Evolutionary conservation across 768 basidiomycete genomes (phyloP), one percentile per base, ranked within the genome.

Genomic region (Boletus sp.): DNA sequence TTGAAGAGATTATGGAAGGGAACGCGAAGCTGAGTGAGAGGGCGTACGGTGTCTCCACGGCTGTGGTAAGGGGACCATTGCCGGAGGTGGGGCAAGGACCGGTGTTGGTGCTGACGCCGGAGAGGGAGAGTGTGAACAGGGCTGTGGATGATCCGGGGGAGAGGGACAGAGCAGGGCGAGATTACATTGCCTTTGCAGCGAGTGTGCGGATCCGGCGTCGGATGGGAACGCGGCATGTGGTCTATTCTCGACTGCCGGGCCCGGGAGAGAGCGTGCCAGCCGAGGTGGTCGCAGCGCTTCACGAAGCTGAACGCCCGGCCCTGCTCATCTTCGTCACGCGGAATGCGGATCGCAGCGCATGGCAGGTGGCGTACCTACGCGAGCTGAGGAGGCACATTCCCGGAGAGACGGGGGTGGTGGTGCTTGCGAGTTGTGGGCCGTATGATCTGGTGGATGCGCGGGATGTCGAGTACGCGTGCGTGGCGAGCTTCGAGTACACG

Each of bases 391-490:
- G 33, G 21, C 59, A 50, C 62, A 41, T 68, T 54, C 19, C 51
- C 8, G n/a, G 7, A 3, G 50, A 30, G 1, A 61, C 70, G 17
- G 70, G 72, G 17, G 66, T 84, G 33, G 72, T 84, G 1, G 64
- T 87, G 14, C 56, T 88, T 0, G 77, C 82, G 19, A 85, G 82
- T 35, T 85, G 85, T 62, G 80, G 77, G n/a, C 86, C 86, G 29
- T 88, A 87, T 59, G 85, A 88, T 56, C 53, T 84, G 11, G 68
- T 75, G 27, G 51, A 51, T 15, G 59, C 60, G 67, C 14, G 39
- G 5, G 63, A 69, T 11, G 55, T 60, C 2, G 63, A 58, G 56
- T 66, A 68, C 0, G 69, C 73, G 23, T 80, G 76, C 34, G 58
- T 87, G 4, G 78, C 74, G 17, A 81, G 80, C 40, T 85, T 82